These are phyloP conservation scores for Fusarium tupiense DNA, from an alignment of 2,329 filamentous ascomycete species.

Conservation along the genomic window DNA sequence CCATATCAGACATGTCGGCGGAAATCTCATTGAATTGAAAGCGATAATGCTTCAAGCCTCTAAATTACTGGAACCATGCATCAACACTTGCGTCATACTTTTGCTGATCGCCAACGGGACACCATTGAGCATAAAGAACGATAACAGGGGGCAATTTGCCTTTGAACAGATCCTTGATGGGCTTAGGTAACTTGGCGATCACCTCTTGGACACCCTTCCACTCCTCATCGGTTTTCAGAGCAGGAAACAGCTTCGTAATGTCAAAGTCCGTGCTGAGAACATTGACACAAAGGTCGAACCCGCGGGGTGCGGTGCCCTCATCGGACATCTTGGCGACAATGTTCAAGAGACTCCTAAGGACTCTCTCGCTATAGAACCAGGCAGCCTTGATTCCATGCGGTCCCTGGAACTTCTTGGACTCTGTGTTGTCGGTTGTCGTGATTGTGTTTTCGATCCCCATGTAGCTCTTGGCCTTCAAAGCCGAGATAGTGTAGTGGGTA, in stretches of 20 bases:
- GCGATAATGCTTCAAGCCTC: background rate
- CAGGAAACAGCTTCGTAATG: background rate
- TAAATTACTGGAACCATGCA: background rate
- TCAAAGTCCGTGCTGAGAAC: background rate
- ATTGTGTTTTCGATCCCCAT: background rate
- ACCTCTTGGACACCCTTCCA: too few species aligned
- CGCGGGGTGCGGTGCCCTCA: background rate
- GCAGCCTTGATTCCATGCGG: too few species aligned
- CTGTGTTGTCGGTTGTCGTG: too few species aligned
- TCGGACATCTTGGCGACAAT: background rate
- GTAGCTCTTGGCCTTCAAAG: background rate
- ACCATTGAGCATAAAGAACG: background rate
- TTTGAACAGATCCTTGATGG: rapidly evolving
- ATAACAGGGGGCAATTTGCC: background rate
- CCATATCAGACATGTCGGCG: background rate
- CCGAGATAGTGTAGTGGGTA: background rate
- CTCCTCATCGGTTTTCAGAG: background rate
- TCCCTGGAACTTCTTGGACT: too few species aligned
- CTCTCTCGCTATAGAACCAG: too few species aligned
- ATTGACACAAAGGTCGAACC: background rate
- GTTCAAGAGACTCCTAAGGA: too few species aligned
- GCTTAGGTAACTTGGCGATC: too few species aligned
- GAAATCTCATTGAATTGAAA: background rate
- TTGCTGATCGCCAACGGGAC: background rate
- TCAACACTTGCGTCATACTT: background rate